These are phyloP conservation scores for Hanseniaspora lindneri DNA, from an alignment of 805 yeast genomes.

Conservation along the genomic window DNA sequence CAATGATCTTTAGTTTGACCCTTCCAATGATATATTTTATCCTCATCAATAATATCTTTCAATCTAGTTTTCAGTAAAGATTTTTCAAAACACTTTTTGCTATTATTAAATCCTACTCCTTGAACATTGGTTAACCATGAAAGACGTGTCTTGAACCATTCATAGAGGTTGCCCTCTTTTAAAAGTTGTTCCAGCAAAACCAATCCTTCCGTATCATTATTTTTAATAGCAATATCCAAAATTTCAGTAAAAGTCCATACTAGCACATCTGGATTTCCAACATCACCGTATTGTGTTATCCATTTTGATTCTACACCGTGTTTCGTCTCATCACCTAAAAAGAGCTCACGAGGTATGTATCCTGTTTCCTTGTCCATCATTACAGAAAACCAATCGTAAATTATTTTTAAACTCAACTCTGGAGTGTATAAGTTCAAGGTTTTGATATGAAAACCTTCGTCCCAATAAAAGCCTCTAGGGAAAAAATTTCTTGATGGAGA, in stretches of 20 bases:
- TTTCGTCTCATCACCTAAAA: conserved; percentile 82
- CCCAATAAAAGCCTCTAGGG: conserved; percentile 98
- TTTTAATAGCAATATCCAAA: conserved; percentile 35
- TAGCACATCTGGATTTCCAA: conserved; percentile 92
- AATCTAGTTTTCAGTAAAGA: conserved; percentile 24
- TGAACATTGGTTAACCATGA: conserved; percentile 80
- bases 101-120: conserved; percentile 24
- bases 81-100: not conserved
- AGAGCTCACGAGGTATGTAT: conserved; percentile 94
- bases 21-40: conserved; percentile 81
- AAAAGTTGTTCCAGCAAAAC: conserved; percentile 49
- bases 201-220: conserved; percentile 40
- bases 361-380: conserved; percentile 73
- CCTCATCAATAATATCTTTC: conserved; percentile 27
- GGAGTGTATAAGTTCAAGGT: conserved; percentile 75
- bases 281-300: conserved; percentile 71
- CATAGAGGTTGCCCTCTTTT: conserved; percentile 49
- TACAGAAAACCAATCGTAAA: conserved; percentile 69
- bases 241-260: conserved; percentile 58
- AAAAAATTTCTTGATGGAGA: conserved; percentile 90
- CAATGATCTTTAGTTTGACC: conserved; percentile 81
- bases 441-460: conserved; percentile 88
- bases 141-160: conserved; percentile 62
- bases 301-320: conserved; percentile 76
- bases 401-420: conserved; percentile 65